Percentiles rank a stretch among this genome's conserved stretches.
phyloP scores from a whole-genome alignment of 345 rosid genomes.

The Citrus sinensis region DVS_A1.0 CM039166.1:19235501-19236000 shows the following conservation, averaged over 20 bases:
- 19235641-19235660: constrained; percentile 56
- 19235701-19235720: constrained; percentile 32
- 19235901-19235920: not conserved
- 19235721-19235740: not conserved
- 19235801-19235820: not conserved
- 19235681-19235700: constrained; percentile 95
- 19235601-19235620: constrained; percentile 77
- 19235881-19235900: not conserved
- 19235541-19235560: constrained; percentile 96
- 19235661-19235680: constrained; percentile 80
- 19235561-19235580: constrained; percentile 87
- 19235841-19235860: not conserved
- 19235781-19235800: not conserved
- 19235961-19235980: not conserved
- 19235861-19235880: not conserved
- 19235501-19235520: constrained; percentile 87
- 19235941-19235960: not conserved
- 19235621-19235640: constrained; percentile 65
- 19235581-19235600: constrained; percentile 93
- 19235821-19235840: too few relatives aligned
- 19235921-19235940: not conserved
- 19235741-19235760: not conserved
- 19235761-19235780: not conserved
- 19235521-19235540: constrained; percentile 76
- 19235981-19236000: not conserved